Conservation (phyloP, 2,329 filamentous ascomycete genomes). For the Cytospora paraplurivora region DNA sequence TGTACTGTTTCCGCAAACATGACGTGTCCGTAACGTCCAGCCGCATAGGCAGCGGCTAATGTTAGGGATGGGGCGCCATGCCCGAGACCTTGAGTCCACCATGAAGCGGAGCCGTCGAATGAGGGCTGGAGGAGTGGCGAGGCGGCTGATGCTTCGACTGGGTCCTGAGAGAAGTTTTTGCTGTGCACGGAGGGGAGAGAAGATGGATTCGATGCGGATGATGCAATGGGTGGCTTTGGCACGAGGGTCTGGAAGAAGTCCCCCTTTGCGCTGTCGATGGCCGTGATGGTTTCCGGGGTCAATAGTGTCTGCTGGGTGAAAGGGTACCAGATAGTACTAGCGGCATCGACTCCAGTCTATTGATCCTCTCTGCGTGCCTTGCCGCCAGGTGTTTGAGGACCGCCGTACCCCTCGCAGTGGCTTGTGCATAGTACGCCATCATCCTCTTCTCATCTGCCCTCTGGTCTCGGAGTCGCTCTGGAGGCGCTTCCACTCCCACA, state of each 20-base stretch:
- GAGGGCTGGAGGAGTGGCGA: constrained; percentile 55
- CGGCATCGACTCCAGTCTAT: constrained; percentile 62
- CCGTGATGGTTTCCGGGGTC: constrained; percentile 62
- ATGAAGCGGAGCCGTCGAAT: constrained; percentile 83
- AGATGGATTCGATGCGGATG: constrained; percentile 37
- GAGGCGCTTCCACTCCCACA: constrained; percentile 61
- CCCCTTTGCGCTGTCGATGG: constrained; percentile 78
- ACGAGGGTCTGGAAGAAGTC: constrained; percentile 70
- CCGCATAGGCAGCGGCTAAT: constrained; percentile 76
- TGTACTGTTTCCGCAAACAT: constrained; percentile 84
- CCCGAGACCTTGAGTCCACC: constrained; percentile 88
- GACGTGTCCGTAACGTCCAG: constrained; percentile 82
- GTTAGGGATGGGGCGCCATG: constrained; percentile 74
- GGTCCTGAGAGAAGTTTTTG: constrained; percentile 35
- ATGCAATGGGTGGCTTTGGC: not conserved
- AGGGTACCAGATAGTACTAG: constrained; percentile 76
- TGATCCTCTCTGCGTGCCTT: constrained; percentile 58
- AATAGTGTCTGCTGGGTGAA: constrained; percentile 78
- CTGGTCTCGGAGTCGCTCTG: constrained; percentile 44
- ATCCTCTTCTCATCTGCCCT: constrained; percentile 59
- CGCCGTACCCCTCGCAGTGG: not conserved
- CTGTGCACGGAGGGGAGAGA: constrained; percentile 38
- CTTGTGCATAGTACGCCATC: constrained; percentile 60
- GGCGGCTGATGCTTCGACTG: not conserved
- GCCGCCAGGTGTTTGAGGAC: constrained; percentile 54